These are phyloP conservation scores for Gymnopilus dilepis DNA, from an alignment of 768 basidiomycete genomes.

Conservation along the genomic window DNA sequence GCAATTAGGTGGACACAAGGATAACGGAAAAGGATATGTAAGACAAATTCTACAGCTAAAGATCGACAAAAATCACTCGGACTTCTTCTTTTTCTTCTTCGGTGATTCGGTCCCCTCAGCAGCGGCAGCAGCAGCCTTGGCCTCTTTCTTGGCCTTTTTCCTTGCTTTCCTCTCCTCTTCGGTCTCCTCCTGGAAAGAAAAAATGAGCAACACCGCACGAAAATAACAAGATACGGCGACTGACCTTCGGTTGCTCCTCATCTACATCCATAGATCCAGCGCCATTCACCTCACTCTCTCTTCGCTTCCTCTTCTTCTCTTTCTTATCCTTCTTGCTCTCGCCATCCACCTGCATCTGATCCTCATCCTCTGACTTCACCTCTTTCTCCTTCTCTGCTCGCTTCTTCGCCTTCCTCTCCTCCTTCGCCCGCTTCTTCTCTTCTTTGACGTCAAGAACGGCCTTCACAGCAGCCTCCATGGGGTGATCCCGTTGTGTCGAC, in stretches of 20 bases:
- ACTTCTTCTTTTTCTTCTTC: conserved; percentile 69
- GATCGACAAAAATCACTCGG: conserved; percentile 38
- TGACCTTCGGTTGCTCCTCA: conserved; percentile 50
- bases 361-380: conserved; percentile 38
- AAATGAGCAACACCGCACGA: conserved; percentile 8
- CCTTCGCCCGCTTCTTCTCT: conserved; percentile 83
- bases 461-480: conserved; percentile 76
- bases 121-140: conserved; percentile 59
- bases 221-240: conserved; percentile 13
- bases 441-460: conserved; percentile 83
- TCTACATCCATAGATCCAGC: conserved; percentile 28
- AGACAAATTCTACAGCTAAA: conserved; percentile 15
- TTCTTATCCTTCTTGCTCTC: conserved; percentile 45
- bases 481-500: conserved; percentile 79
- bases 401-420: conserved; percentile 77
- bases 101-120: conserved; percentile 37
- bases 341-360: conserved; percentile 47
- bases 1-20: conserved; percentile 28
- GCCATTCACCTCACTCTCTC: conserved; percentile 35
- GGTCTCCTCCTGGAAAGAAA: conserved; percentile 59
- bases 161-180: conserved; percentile 84
- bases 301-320: conserved; percentile 52
- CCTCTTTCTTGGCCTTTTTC: conserved; percentile 80
- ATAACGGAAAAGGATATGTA: conserved; percentile 20
- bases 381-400: conserved; percentile 54